These are phyloP conservation scores for Saccharomyces hybrid DNA, from an alignment of 1,139 yeast species.

Conservation along the genomic window DNA sequence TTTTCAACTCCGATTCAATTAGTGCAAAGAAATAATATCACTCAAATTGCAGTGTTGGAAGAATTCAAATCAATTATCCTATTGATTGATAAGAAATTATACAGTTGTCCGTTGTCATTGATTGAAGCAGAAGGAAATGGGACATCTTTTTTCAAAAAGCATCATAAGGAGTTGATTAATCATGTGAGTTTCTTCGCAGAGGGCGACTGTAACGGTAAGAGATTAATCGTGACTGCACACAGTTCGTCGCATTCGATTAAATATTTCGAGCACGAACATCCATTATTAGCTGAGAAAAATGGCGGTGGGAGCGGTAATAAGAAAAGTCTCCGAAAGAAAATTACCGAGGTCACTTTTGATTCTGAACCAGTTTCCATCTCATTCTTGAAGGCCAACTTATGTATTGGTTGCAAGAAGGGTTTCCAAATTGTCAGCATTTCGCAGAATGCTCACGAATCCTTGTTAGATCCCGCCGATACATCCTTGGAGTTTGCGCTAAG, in stretches of 20 bases:
- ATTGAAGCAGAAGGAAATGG: constrained; percentile 55
- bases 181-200: constrained; percentile 87
- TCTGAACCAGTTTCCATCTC: constrained; percentile 91
- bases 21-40: constrained; percentile 66
- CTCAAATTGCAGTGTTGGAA: constrained; percentile 86
- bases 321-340: constrained; percentile 59
- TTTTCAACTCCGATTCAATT: constrained; percentile 75
- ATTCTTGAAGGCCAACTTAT: constrained; percentile 75
- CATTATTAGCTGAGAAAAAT: constrained; percentile 32
- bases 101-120: constrained; percentile 79
- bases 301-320: constrained; percentile 36
- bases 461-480: constrained; percentile 62
- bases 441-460: constrained; percentile 57
- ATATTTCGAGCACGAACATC: constrained; percentile 47
- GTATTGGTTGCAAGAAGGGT: constrained; percentile 94
- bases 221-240: constrained; percentile 83
- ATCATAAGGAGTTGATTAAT: constrained; percentile 70
- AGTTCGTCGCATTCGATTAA: constrained; percentile 68
- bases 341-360: constrained; percentile 70
- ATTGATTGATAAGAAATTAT: constrained; percentile 72
- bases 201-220: constrained; percentile 84
- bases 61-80: constrained; percentile 81
- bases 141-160: constrained; percentile 38
- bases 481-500: constrained; percentile 74
- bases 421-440: constrained; percentile 74